Conservation (phyloP, 805 yeast genomes). For the Naumovozyma dairenensis region DNA sequence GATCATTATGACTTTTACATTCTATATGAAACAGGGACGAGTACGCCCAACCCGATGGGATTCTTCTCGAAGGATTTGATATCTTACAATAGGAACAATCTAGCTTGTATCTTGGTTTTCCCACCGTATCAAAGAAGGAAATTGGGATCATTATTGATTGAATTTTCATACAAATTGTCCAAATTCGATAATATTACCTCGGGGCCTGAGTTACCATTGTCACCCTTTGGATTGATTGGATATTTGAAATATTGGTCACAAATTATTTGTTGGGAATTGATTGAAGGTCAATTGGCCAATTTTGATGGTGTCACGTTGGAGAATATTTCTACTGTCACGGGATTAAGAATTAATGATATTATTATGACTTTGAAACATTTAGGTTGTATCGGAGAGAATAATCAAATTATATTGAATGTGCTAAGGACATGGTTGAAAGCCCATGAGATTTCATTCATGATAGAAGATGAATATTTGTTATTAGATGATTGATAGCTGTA, state of each 20-base stretch:
- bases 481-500: constrained; percentile 12
- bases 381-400: constrained; percentile 32
- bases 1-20: constrained; percentile 76
- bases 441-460: constrained; percentile 7
- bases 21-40: constrained; percentile 41
- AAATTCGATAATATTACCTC: constrained; percentile 55
- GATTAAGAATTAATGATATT: constrained; percentile 55
- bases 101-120: constrained; percentile 83
- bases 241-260: constrained; percentile 72
- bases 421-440: constrained; percentile 14
- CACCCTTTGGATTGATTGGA: constrained; percentile 67
- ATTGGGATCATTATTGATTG: constrained; percentile 71
- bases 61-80: constrained; percentile 82
- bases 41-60: constrained; percentile 58
- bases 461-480: constrained; percentile 21
- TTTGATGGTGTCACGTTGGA: constrained; percentile 33
- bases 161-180: constrained; percentile 74
- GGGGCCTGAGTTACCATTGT: constrained; percentile 88
- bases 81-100: constrained; percentile 67
- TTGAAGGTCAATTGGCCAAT: constrained; percentile 32
- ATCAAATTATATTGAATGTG: constrained; percentile 11
- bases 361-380: constrained; percentile 49
- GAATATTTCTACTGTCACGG: constrained; percentile 45
- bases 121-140: constrained; percentile 84
- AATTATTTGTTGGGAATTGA: constrained; percentile 35